Evolutionary conservation across 768 basidiomycete species (phyloP).

Genomic region (Lactarius sp.): DNA sequence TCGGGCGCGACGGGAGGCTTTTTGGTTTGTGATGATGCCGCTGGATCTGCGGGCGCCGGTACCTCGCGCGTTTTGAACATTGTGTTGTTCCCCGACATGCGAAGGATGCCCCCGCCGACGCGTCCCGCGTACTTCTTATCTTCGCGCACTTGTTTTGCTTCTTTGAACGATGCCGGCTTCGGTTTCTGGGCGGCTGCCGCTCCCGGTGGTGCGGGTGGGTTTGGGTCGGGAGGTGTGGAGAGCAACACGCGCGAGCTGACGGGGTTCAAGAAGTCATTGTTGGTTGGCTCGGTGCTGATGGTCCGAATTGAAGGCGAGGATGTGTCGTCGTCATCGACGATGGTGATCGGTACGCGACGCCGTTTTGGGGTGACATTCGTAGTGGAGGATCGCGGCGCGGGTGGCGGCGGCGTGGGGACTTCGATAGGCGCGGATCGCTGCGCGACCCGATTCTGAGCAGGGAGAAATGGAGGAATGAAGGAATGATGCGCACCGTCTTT

Average conservation of each 20-base stretch:
- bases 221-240: constrained; percentile 12
- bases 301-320: constrained; percentile 17
- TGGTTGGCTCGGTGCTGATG: neutral
- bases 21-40: neutral
- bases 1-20: neutral
- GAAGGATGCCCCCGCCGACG: constrained; percentile 71
- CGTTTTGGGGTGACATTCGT: constrained; percentile 33
- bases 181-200: constrained; percentile 20
- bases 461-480: neutral
- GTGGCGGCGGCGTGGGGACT: constrained; percentile 20
- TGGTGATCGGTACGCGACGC: constrained; percentile 59
- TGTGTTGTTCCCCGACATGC: constrained; percentile 54
- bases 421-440: constrained; percentile 32
- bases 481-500: constrained; percentile 25
- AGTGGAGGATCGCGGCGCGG: neutral
- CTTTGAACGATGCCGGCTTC: constrained; percentile 43
- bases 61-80: constrained; percentile 42
- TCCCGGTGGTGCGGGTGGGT: constrained; percentile 16
- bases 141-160: constrained; percentile 55
- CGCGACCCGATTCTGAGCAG: neutral
- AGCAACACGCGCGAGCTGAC: constrained; percentile 20
- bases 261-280: constrained; percentile 22
- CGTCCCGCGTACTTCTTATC: constrained; percentile 34
- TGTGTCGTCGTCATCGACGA: constrained; percentile 45
- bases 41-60: neutral